Percentiles rank a stretch among this genome's conserved stretches.
phyloP scores from a whole-genome alignment of 2,329 filamentous ascomycete genomes.

The Phyllosticta capitalensis region DNA sequence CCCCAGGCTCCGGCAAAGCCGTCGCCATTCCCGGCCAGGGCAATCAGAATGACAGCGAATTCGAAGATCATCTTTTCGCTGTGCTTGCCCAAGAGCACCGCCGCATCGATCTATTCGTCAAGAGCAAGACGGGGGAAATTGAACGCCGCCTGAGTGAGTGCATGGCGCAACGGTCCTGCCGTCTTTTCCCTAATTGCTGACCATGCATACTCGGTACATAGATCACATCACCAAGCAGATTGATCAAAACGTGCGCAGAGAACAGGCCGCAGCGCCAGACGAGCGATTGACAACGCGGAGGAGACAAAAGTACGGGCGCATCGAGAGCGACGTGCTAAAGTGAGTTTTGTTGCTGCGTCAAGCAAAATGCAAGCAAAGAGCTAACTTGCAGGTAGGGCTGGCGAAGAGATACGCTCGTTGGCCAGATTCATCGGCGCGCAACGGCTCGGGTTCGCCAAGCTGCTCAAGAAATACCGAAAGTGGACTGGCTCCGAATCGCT shows the following conservation, averaged over 20 bases:
- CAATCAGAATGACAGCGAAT: constrained; percentile 46
- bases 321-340: constrained; percentile 41
- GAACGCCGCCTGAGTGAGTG: constrained; percentile 55
- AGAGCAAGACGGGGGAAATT: constrained; percentile 72
- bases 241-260: constrained; percentile 20
- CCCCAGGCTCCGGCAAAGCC: constrained; percentile 57
- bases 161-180: constrained; percentile 13
- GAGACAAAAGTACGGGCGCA: constrained; percentile 41
- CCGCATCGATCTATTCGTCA: constrained; percentile 68
- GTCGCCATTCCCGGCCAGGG: constrained; percentile 64
- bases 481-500: constrained; percentile 68
- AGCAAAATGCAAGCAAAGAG: too few species aligned
- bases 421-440: constrained; percentile 66
- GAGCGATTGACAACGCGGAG: constrained; percentile 30
- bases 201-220: not conserved
- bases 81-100: constrained; percentile 68
- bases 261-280: constrained; percentile 1
- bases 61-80: constrained; percentile 61
- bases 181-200: constrained; percentile 8
- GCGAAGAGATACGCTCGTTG: constrained; percentile 61
- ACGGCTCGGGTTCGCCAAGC: constrained; percentile 67
- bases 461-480: constrained; percentile 81
- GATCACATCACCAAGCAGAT: constrained; percentile 33
- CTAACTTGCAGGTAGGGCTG: constrained; percentile 38
- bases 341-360: constrained; percentile 19